Conservation (phyloP, 306 rosid genomes). For the Prunus padus region DNA sequence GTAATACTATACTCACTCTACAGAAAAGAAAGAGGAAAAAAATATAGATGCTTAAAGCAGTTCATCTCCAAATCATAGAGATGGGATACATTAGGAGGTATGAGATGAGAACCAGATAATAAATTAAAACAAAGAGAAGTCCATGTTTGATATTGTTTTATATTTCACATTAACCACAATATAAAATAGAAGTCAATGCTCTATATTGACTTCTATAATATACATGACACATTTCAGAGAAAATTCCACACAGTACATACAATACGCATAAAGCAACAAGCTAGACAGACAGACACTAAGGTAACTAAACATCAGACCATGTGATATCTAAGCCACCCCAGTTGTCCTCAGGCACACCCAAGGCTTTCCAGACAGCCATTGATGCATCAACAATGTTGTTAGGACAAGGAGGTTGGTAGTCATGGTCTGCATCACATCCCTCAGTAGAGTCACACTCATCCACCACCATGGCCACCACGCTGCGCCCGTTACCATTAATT, state of each 20-base stretch:
- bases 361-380: conserved; percentile 31
- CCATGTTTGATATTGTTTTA: too few species aligned
- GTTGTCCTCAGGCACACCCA: conserved; percentile 4
- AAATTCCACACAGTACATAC: too few species aligned
- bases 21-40: too few species aligned
- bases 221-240: too few species aligned
- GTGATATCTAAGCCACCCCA: conserved; percentile 4
- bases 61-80: too few species aligned
- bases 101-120: background rate
- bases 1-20: too few species aligned
- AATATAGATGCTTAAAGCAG: too few species aligned
- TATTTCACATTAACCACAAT: too few species aligned
- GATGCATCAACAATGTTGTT: conserved; percentile 47
- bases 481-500: conserved; percentile 36
- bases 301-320: conserved; percentile 19
- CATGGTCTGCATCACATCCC: conserved; percentile 43
- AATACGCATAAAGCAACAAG: background rate
- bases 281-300: background rate
- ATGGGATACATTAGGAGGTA: background rate
- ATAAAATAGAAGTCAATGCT: too few species aligned
- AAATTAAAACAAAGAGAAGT: background rate
- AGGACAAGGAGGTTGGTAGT: conserved; percentile 37
- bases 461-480: conserved; percentile 41
- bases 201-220: too few species aligned
- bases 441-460: conserved; percentile 54